A percentile compares a stretch with the other conserved stretches of the same genome.
Evolutionary conservation across 768 basidiomycete genomes (phyloP).

Genomic region (Cystofilobasidium bisporidii): DNA sequence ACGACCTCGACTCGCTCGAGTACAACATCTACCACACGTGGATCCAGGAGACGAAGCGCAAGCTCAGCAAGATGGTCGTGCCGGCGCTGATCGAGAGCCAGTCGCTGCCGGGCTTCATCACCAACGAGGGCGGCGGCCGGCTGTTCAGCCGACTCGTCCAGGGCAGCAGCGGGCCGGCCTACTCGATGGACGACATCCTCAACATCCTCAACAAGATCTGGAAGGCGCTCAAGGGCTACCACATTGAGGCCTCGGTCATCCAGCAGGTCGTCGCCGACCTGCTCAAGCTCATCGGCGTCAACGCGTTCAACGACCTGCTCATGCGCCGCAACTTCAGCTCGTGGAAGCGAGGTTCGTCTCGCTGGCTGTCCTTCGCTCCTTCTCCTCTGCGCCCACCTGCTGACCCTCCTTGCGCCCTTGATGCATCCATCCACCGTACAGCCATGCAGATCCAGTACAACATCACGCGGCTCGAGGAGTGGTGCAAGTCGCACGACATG

Average conservation of each 20-base stretch:
- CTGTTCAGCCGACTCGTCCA: conserved; percentile 88
- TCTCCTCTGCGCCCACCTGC: not conserved
- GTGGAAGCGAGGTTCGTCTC: conserved; percentile 84
- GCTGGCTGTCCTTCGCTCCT: not conserved
- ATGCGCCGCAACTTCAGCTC: conserved; percentile 99
- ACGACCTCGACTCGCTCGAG: conserved; percentile 94
- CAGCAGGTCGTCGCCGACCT: conserved; percentile 88
- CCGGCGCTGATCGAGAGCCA: conserved; percentile 98
- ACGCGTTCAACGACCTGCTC: conserved; percentile 93
- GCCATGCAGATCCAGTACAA: conserved; percentile 99
- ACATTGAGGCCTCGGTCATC: conserved; percentile 92
- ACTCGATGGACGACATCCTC: conserved; percentile 94
- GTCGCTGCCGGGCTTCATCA: conserved; percentile 93
- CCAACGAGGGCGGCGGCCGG: conserved; percentile 82
- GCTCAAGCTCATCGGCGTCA: conserved; percentile 88
- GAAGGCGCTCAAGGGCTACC: conserved; percentile 96
- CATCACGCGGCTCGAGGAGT: conserved; percentile 52
- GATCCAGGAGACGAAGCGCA: conserved; percentile 98
- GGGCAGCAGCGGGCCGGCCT: conserved; percentile 57
- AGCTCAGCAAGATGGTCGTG: conserved; percentile 91
- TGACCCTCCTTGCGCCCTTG: not conserved
- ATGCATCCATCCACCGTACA: conserved; percentile 37
- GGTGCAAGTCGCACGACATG: conserved; percentile 98
- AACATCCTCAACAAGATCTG: conserved; percentile 95
- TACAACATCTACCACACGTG: conserved; percentile 99